phyloP scores from a whole-genome alignment of 2,329 filamentous ascomycete species.

The Ceratocystis albifundus region DNA sequence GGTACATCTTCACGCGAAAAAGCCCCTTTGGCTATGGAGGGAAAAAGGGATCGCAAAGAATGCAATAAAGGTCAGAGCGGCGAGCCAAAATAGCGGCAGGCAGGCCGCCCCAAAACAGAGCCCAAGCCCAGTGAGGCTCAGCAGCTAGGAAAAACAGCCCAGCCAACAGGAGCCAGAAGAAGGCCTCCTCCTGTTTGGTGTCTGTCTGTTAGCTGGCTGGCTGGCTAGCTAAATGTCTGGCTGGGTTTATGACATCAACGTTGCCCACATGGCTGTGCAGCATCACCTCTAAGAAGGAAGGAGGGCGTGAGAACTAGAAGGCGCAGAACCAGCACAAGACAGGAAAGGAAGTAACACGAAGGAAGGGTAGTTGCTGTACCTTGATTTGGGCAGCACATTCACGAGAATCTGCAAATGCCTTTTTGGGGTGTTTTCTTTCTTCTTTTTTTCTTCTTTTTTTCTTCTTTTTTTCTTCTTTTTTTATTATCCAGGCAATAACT shows the following conservation, averaged over 20 bases:
- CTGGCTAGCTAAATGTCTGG: background rate
- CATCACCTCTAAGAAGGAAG: background rate
- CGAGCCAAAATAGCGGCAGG: conserved; percentile 12
- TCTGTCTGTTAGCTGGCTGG: background rate
- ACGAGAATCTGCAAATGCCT: conserved; percentile 5
- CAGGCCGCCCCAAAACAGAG: background rate
- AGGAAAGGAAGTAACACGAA: background rate
- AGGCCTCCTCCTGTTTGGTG: background rate
- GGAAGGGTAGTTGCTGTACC: background rate
- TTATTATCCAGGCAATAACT: background rate
- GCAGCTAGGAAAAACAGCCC: background rate
- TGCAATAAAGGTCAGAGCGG: conserved; percentile 21
- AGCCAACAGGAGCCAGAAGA: background rate
- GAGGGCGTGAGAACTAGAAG: background rate
- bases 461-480: too few species aligned
- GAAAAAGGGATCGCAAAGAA: background rate
- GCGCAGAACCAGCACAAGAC: background rate
- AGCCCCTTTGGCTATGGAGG: background rate
- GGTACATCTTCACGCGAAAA: background rate
- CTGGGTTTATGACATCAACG: background rate
- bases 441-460: too few species aligned
- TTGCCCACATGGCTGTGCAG: background rate
- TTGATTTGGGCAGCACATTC: conserved; percentile 1
- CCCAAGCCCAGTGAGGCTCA: conserved; percentile 8
- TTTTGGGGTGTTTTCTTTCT: too few species aligned